Percentiles rank a stretch among this genome's conserved stretches.
Conservation (phyloP, 192 early-diverging fungal species). For the Borealophlyctis nickersoniae region DNA sequence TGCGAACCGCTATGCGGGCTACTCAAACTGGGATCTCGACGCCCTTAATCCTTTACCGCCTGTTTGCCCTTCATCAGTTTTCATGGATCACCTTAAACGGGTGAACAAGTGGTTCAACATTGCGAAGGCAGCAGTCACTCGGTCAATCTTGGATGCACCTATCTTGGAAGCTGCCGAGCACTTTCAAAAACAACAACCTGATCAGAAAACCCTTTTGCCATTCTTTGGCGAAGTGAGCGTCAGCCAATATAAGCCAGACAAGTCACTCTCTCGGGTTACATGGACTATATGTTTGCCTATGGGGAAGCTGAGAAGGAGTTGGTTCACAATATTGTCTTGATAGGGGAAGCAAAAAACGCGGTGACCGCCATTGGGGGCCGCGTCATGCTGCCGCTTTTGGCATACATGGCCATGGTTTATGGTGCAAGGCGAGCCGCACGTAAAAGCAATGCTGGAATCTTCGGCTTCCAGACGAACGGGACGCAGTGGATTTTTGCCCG, state of each 20-base stretch:
- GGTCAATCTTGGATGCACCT: background rate
- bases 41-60: background rate
- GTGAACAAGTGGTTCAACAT: background rate
- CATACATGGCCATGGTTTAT: slow-evolving; percentile 18
- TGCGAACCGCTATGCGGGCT: background rate
- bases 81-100: background rate
- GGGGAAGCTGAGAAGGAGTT: background rate
- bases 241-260: slow-evolving; percentile 5
- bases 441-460: slow-evolving; percentile 8
- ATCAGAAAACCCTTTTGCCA: background rate
- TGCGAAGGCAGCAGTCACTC: background rate
- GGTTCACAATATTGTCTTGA: slow-evolving; percentile 4
- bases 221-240: background rate
- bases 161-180: slow-evolving; percentile 9
- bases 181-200: too few species aligned
- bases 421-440: background rate
- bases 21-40: slow-evolving; percentile 9
- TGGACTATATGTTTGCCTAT: slow-evolving; percentile 10
- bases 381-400: background rate
- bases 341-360: background rate
- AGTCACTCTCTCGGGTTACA: background rate
- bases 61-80: background rate
- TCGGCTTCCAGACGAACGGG: slow-evolving; percentile 9
- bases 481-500: slow-evolving; percentile 9
- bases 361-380: background rate